Conservation (phyloP, 352 stramenopile species). For the Halophytophthora polymorphica region DNA sequence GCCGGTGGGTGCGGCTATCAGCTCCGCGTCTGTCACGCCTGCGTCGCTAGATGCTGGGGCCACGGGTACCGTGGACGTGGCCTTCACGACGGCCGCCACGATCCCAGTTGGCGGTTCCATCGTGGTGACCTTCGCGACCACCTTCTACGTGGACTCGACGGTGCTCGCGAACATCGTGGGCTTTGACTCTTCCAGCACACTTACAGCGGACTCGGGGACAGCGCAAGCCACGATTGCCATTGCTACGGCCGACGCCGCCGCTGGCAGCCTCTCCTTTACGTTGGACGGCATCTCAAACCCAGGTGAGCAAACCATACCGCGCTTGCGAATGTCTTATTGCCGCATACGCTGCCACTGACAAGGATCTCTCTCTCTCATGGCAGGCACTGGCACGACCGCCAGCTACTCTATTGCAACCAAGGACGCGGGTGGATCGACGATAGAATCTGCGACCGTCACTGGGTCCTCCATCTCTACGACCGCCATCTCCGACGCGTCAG, state of each 20-base stretch:
- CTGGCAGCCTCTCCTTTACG: constrained; percentile 38
- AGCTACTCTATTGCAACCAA: constrained; percentile 42
- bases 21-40: constrained; percentile 26
- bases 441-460: constrained; percentile 37
- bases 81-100: constrained; percentile 28
- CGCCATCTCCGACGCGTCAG: constrained; percentile 18
- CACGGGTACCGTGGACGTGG: constrained; percentile 26
- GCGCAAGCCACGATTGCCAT: constrained; percentile 39
- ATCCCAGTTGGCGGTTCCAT: constrained; percentile 46
- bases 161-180: constrained; percentile 18
- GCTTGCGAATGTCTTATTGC: neutral
- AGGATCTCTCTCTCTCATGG: neutral
- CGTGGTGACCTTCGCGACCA: constrained; percentile 44
- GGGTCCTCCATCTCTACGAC: constrained; percentile 28
- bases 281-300: constrained; percentile 57
- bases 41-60: constrained; percentile 25
- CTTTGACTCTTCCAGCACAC: constrained; percentile 22
- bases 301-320: constrained; percentile 18
- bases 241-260: constrained; percentile 6
- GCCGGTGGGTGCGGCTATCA: constrained; percentile 27
- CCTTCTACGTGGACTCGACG: constrained; percentile 40
- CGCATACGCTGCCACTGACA: too few relatives aligned
- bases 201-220: constrained; percentile 22
- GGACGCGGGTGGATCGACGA: constrained; percentile 15
- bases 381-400: constrained; percentile 39